Conservation (phyloP, 2,329 filamentous ascomycete genomes). For the Falciphora oryzae region DNA sequence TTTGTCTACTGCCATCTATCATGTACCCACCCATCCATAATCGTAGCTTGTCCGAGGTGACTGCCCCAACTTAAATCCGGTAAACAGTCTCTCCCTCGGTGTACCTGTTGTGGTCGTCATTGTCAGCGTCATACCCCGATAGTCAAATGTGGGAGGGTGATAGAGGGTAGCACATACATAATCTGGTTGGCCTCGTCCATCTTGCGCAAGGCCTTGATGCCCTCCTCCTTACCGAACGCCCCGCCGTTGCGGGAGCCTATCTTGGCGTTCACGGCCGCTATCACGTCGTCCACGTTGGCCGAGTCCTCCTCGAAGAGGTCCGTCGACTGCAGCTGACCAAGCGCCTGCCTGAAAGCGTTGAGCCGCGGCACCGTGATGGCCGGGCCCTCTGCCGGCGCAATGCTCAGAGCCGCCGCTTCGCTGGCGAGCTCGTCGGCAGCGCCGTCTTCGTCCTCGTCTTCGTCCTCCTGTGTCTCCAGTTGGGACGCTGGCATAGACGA, state of each 20-base stretch:
- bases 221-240: conserved; percentile 66
- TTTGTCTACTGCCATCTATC: not conserved
- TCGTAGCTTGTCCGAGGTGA: not conserved
- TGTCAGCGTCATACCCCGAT: conserved; percentile 4
- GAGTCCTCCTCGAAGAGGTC: conserved; percentile 83
- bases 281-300: conserved; percentile 67
- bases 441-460: conserved; percentile 19
- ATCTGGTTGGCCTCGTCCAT: conserved; percentile 84
- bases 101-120: conserved; percentile 36
- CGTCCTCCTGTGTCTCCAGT: conserved; percentile 36
- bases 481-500: conserved; percentile 77
- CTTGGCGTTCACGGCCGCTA: conserved; percentile 72
- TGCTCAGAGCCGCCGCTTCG: conserved; percentile 35
- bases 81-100: conserved; percentile 61
- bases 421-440: conserved; percentile 40
- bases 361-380: conserved; percentile 58
- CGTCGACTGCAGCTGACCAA: conserved; percentile 79
- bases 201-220: conserved; percentile 66
- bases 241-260: conserved; percentile 48
- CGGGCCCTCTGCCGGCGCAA: conserved; percentile 20
- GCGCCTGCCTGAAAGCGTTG: conserved; percentile 67
- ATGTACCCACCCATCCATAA: not conserved
- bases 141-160: not conserved
- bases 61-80: conserved; percentile 48
- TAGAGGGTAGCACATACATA: conserved; percentile 60